These are phyloP conservation scores for Globisporangium alternatum DNA, from an alignment of 352 stramenopile species.

Conservation along the genomic window DNA sequence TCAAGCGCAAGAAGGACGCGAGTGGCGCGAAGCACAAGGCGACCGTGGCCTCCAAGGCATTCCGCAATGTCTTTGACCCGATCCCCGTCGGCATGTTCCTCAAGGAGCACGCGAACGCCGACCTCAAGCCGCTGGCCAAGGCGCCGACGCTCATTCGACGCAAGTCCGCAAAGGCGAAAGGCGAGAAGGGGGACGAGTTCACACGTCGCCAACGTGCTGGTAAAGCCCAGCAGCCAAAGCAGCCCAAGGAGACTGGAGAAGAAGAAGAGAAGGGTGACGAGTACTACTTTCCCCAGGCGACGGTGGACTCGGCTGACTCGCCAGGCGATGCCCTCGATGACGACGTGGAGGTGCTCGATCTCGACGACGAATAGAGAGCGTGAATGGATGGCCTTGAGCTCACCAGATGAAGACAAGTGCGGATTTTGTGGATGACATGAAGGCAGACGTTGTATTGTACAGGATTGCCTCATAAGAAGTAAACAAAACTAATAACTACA, in stretches of 20 bases:
- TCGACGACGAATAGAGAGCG: conserved; percentile 40
- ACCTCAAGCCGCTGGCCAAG: conserved; percentile 56
- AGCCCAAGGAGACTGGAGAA: conserved; percentile 23
- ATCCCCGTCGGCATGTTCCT: conserved; percentile 58
- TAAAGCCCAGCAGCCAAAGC: conserved; percentile 14
- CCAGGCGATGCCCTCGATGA: conserved; percentile 17
- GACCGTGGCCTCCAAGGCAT: conserved; percentile 51
- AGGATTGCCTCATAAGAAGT: not conserved
- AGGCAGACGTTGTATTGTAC: not conserved
- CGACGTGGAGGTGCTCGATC: conserved; percentile 39
- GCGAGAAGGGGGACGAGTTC: not conserved
- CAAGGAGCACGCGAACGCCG: conserved; percentile 27
- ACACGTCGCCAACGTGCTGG: not conserved
- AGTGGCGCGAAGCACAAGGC: conserved; percentile 27
- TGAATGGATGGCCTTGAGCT: conserved; percentile 5
- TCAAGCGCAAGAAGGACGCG: conserved; percentile 44
- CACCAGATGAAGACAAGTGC: not conserved
- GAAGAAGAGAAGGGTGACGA: conserved; percentile 41
- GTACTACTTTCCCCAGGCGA: conserved; percentile 38
- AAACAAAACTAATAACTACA: not conserved
- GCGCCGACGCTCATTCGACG: conserved; percentile 46
- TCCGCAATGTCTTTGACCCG: conserved; percentile 60
- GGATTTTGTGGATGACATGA: not conserved
- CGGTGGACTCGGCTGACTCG: conserved; percentile 19
- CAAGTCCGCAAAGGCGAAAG: conserved; percentile 22